Conservation (phyloP, 352 stramenopile species). For the Phytopythium litorale region DNA sequence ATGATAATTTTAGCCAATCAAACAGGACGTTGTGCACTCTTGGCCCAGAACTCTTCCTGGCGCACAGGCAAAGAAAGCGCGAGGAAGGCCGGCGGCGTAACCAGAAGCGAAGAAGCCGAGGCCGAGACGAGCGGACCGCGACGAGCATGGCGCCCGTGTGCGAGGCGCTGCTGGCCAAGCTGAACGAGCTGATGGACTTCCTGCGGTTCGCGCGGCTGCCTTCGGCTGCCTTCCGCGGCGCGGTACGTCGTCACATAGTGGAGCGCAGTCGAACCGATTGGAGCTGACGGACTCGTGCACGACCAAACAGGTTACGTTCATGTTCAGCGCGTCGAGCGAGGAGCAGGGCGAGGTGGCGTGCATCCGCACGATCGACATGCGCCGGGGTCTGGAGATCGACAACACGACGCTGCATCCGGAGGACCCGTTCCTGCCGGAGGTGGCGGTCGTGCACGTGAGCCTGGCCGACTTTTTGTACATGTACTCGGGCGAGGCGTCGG, state of each 20-base stretch:
- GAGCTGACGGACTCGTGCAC: too few species aligned
- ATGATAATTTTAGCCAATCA: not conserved
- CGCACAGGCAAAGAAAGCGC: not conserved
- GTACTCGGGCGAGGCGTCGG: constrained; percentile 78
- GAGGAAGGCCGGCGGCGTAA: not conserved
- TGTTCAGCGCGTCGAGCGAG: constrained; percentile 51
- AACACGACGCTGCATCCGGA: constrained; percentile 37
- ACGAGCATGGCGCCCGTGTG: constrained; percentile 35
- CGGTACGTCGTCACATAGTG: constrained; percentile 25
- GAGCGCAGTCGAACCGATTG: too few species aligned
- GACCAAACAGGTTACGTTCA: constrained; percentile 65
- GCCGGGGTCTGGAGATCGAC: constrained; percentile 58
- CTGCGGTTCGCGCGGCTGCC: constrained; percentile 55
- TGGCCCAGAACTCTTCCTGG: too few species aligned
- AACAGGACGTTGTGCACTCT: too few species aligned
- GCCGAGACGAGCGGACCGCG: not conserved
- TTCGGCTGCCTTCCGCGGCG: constrained; percentile 45
- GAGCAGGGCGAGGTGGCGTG: constrained; percentile 50
- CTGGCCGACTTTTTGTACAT: constrained; percentile 84
- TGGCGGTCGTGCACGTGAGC: constrained; percentile 69
- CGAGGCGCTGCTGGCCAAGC: constrained; percentile 68
- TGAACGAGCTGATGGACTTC: constrained; percentile 86
- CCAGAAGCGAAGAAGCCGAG: not conserved
- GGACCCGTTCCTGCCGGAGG: constrained; percentile 56
- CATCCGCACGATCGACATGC: constrained; percentile 78